phyloP scores from a whole-genome alignment of 768 basidiomycete genomes.

The Bullera alba region DNA sequence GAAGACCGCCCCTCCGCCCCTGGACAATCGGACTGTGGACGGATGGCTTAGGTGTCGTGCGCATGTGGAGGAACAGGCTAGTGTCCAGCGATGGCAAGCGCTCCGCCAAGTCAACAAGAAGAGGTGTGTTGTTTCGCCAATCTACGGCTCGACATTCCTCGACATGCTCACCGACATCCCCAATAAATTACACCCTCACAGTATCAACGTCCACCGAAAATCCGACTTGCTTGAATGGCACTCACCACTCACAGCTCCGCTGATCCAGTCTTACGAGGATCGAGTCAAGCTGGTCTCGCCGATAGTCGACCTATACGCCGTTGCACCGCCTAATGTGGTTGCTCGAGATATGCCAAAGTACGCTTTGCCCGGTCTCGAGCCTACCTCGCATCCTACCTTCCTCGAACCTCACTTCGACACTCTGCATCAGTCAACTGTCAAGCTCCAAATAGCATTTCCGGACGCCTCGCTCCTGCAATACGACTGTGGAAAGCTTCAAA shows the following conservation, averaged over 20 bases:
- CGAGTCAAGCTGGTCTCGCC: slow-evolving; percentile 56
- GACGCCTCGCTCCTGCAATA: slow-evolving; percentile 83
- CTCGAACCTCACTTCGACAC: slow-evolving; percentile 56
- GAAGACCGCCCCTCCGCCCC: slow-evolving; percentile 51
- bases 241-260: slow-evolving; percentile 46
- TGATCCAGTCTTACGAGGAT: slow-evolving; percentile 60
- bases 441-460: slow-evolving; percentile 87
- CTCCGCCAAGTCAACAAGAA: slow-evolving; percentile 66
- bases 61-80: slow-evolving; percentile 52
- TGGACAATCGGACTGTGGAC: slow-evolving; percentile 65
- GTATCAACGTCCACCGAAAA: slow-evolving; percentile 1
- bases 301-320: slow-evolving; percentile 64
- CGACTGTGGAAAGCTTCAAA: slow-evolving; percentile 92
- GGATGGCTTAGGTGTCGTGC: slow-evolving; percentile 60
- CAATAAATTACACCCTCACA: slow-evolving; percentile 29
- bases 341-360: slow-evolving; percentile 65
- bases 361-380: slow-evolving; percentile 52
- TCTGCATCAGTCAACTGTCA: slow-evolving; percentile 68
- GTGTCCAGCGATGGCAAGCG: slow-evolving; percentile 61
- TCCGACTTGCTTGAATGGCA: slow-evolving; percentile 21
- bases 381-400: slow-evolving; percentile 36
- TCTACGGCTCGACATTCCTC: slow-evolving; percentile 46
- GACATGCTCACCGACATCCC: slow-evolving; percentile 44
- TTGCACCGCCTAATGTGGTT: slow-evolving; percentile 70
- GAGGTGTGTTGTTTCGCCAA: slow-evolving; percentile 53